These are phyloP conservation scores for Apium graveolens DNA, from an alignment of 129 eudicot species.

Conservation along the genomic window DNA sequence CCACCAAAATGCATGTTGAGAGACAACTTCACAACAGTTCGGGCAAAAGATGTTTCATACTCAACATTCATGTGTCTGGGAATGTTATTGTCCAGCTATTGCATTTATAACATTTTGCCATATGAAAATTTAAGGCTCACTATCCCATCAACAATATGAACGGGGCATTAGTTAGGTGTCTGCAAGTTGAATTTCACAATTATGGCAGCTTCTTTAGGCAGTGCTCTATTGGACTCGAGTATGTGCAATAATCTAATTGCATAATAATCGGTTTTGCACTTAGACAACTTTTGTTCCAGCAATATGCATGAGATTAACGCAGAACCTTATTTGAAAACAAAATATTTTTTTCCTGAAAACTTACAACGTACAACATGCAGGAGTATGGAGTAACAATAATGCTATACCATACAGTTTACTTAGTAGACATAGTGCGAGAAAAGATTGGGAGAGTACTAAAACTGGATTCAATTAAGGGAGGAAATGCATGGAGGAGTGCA, in stretches of 20 bases:
- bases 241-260: background rate
- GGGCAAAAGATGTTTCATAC: conserved; percentile 2
- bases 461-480: conserved; percentile 23
- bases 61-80: conserved; percentile 1
- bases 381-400: conserved; percentile 61
- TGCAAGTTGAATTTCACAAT: background rate
- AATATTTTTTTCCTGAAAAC: background rate
- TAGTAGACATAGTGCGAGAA: conserved; percentile 45
- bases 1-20: background rate
- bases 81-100: conserved; percentile 6
- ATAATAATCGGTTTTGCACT: background rate
- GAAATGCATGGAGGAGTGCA: conserved; percentile 38
- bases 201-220: background rate
- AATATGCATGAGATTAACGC: background rate
- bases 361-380: conserved; percentile 27
- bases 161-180: background rate
- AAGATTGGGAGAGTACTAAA: conserved; percentile 33
- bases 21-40: background rate
- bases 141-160: too few relatives aligned
- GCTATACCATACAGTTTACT: conserved; percentile 55
- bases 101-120: background rate
- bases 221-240: background rate
- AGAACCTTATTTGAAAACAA: background rate
- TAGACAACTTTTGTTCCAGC: background rate
- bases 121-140: background rate